A percentile compares a stretch with the other conserved stretches of the same genome.
Evolutionary conservation across 2,329 filamentous ascomycete species (phyloP).

Genomic region (Cercospora nicotianae): DNA sequence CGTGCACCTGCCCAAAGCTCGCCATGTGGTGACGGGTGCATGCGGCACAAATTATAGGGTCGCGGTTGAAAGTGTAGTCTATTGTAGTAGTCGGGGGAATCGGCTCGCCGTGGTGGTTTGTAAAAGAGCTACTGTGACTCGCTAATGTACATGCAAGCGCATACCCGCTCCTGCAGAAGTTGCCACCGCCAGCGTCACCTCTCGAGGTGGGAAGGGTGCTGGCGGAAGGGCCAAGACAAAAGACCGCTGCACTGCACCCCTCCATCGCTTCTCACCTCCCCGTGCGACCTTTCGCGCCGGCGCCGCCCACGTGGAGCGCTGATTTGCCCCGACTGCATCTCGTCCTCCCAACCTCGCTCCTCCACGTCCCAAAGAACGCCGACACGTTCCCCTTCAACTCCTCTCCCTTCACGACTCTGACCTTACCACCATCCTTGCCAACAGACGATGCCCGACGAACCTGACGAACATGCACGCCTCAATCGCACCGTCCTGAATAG

Average conservation of each 20-base stretch:
- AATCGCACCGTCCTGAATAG: background rate
- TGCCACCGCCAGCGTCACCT: background rate
- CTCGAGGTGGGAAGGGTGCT: background rate
- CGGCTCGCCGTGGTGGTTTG: background rate
- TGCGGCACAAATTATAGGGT: background rate
- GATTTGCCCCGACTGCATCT: background rate
- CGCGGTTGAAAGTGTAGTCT: background rate
- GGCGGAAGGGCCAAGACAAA: background rate
- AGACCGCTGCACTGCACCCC: background rate
- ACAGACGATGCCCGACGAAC: slow-evolving; percentile 12
- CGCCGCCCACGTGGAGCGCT: background rate
- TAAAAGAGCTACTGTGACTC: background rate
- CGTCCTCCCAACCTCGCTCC: background rate
- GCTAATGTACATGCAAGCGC: background rate
- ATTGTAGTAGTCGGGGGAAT: background rate
- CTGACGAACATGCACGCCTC: slow-evolving; percentile 8
- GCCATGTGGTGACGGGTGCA: background rate
- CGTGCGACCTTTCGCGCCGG: background rate
- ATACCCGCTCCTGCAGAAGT: background rate
- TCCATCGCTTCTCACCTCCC: background rate
- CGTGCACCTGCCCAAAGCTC: background rate
- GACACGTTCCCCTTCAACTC: background rate
- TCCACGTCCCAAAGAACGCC: background rate
- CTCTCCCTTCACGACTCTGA: background rate
- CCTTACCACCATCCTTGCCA: background rate